These are phyloP conservation scores for Isatis tinctoria DNA, from an alignment of 345 rosid species.

Conservation along the genomic window DNA sequence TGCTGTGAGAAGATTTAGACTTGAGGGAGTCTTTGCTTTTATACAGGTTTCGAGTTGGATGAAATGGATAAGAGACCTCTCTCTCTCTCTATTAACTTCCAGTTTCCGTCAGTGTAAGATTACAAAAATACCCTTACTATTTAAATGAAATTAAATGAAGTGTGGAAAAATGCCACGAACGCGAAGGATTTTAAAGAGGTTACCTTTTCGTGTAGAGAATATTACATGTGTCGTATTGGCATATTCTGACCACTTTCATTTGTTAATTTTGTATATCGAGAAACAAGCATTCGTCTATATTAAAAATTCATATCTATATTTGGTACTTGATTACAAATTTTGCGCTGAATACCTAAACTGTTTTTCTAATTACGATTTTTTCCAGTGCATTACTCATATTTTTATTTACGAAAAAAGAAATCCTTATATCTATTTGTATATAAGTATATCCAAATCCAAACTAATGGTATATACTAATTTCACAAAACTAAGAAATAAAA, in stretches of 20 bases:
- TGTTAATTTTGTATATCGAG: background rate
- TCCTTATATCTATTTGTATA: background rate
- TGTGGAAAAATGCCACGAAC: background rate
- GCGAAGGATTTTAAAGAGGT: background rate
- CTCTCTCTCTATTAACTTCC: constrained; percentile 18
- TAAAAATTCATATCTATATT: background rate
- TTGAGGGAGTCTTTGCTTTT: constrained; percentile 42
- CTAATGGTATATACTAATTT: background rate
- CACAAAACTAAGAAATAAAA: background rate
- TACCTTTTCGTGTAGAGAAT: constrained; percentile 7
- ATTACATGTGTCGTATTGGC: constrained; percentile 27
- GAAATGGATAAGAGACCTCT: constrained; percentile 52
- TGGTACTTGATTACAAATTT: background rate
- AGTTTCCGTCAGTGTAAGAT: constrained; percentile 21
- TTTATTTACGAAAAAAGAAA: background rate
- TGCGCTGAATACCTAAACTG: background rate
- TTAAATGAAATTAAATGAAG: background rate
- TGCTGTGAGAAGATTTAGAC: background rate
- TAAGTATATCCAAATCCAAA: background rate
- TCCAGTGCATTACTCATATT: background rate
- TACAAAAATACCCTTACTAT: constrained; percentile 22
- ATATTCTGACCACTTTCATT: constrained; percentile 11
- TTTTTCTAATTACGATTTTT: background rate
- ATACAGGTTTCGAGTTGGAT: constrained; percentile 35
- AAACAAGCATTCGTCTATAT: background rate